Conservation (phyloP, 345 rosid species). For the Gossypium herbaceum region DNA sequence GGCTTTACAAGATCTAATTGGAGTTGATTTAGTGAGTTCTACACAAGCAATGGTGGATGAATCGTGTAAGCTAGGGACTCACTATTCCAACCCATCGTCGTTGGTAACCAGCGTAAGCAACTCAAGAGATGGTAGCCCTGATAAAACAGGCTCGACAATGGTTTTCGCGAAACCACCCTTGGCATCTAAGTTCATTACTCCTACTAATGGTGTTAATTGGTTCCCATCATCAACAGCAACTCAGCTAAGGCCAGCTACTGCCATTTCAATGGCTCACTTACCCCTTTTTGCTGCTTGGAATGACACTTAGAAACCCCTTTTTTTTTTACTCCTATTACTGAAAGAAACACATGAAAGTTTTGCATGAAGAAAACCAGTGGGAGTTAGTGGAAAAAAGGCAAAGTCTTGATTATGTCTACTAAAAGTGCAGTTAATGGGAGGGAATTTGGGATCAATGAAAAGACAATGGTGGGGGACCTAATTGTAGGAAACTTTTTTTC, state of each 20-base stretch:
- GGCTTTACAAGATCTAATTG: constrained; percentile 43
- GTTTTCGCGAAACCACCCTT: constrained; percentile 48
- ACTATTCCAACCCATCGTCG: constrained; percentile 52
- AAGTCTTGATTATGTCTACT: constrained; percentile 20
- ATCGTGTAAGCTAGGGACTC: constrained; percentile 25
- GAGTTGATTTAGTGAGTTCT: constrained; percentile 35
- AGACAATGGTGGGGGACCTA: constrained; percentile 28
- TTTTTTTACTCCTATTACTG: background rate
- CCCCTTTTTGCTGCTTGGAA: constrained; percentile 77
- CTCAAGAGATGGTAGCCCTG: constrained; percentile 68
- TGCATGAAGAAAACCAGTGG: constrained; percentile 15
- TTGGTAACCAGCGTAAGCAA: constrained; percentile 61
- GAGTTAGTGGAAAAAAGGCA: constrained; percentile 2
- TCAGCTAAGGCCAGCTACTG: constrained; percentile 32
- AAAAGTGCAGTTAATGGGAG: constrained; percentile 7
- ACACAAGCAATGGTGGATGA: constrained; percentile 33
- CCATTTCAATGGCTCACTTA: constrained; percentile 51
- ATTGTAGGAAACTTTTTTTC: constrained; percentile 29
- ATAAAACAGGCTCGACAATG: constrained; percentile 36
- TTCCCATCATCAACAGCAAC: constrained; percentile 47
- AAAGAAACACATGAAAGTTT: constrained; percentile 3
- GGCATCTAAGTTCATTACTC: constrained; percentile 47
- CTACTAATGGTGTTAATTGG: constrained; percentile 36
- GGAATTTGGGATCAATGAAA: constrained; percentile 10
- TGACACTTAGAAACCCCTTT: constrained; percentile 35